phyloP scores from a whole-genome alignment of 2,329 filamentous ascomycete species.

The Aspergillus chevalieri region DNA sequence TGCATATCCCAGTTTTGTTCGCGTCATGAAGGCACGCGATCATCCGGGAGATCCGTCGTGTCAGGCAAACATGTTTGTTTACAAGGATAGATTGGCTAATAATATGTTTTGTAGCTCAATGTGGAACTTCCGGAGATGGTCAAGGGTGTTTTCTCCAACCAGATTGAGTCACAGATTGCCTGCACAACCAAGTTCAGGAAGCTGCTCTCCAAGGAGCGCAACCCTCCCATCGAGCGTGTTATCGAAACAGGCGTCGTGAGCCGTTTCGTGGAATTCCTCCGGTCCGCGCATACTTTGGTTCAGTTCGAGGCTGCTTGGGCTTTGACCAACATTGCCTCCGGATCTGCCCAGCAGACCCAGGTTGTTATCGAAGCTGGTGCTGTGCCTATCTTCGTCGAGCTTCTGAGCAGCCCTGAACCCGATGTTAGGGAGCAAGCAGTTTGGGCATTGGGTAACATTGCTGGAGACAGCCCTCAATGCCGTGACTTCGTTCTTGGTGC shows the following conservation, averaged over 20 bases:
- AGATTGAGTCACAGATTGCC: conserved; percentile 95
- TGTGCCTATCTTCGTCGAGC: conserved; percentile 96
- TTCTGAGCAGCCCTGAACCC: conserved; percentile 89
- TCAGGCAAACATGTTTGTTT: not conserved
- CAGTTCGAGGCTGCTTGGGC: conserved; percentile 99
- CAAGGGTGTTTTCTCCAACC: conserved; percentile 93
- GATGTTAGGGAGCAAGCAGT: conserved; percentile 98
- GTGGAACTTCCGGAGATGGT: conserved; percentile 99
- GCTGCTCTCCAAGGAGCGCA: conserved; percentile 95
- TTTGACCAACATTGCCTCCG: conserved; percentile 97
- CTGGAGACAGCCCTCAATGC: conserved; percentile 95
- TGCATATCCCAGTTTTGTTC: conserved; percentile 8
- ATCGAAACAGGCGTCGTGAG: conserved; percentile 98
- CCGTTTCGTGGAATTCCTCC: conserved; percentile 96
- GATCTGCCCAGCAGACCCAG: conserved; percentile 94
- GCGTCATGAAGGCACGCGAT: conserved; percentile 2
- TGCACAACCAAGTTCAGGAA: conserved; percentile 98
- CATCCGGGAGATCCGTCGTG: not conserved
- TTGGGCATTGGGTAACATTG: conserved; percentile 98
- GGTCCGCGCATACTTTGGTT: conserved; percentile 93
- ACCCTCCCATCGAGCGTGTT: conserved; percentile 97
- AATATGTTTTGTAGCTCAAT: conserved; percentile 61
- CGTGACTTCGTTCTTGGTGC: conserved; percentile 91
- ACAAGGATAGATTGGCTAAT: conserved; percentile 14
- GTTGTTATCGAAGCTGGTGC: conserved; percentile 98